A percentile compares a stretch with the other conserved stretches of the same genome.
Conservation (phyloP, 2,329 filamentous ascomycete species). For the Tolypocladium ovalisporum region DNA sequence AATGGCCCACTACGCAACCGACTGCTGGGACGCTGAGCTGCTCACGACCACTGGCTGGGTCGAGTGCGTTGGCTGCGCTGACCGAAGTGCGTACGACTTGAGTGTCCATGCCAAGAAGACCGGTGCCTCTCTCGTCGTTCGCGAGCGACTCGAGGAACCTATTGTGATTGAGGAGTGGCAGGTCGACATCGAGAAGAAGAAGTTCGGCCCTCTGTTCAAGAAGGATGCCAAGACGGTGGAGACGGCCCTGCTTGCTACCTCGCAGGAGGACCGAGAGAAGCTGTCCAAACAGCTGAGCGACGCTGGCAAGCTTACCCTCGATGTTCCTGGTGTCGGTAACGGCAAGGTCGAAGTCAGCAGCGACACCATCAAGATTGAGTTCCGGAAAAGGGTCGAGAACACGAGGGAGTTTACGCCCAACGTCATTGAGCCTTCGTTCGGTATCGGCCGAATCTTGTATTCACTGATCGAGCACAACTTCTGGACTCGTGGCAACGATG, state of each 20-base stretch:
- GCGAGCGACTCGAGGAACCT: constrained; percentile 70
- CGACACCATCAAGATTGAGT: constrained; percentile 75
- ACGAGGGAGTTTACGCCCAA: constrained; percentile 88
- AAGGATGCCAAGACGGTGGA: constrained; percentile 85
- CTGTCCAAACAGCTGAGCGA: constrained; percentile 63
- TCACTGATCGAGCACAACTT: constrained; percentile 88
- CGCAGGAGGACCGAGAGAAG: constrained; percentile 73
- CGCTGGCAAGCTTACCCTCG: constrained; percentile 64
- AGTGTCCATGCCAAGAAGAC: constrained; percentile 90
- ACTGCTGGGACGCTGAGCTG: constrained; percentile 97
- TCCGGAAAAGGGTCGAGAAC: constrained; percentile 71
- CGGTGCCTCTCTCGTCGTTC: constrained; percentile 72
- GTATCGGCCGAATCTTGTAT: constrained; percentile 91
- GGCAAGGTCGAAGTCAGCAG: constrained; percentile 71
- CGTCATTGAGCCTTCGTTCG: constrained; percentile 94
- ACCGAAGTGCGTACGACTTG: constrained; percentile 89
- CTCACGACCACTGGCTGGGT: constrained; percentile 92
- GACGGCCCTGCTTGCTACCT: constrained; percentile 61
- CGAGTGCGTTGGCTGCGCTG: constrained; percentile 94
- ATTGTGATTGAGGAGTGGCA: constrained; percentile 77
- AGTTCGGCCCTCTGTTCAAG: constrained; percentile 91
- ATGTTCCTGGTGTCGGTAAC: constrained; percentile 54
- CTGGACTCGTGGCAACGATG: constrained; percentile 64
- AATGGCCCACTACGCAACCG: constrained; percentile 82
- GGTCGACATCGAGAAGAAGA: constrained; percentile 84